A percentile compares a stretch with the other conserved stretches of the same genome.
Evolutionary conservation across 179 eudicot genomes (phyloP).

Genomic region (Gypsophila paniculata): DNA sequence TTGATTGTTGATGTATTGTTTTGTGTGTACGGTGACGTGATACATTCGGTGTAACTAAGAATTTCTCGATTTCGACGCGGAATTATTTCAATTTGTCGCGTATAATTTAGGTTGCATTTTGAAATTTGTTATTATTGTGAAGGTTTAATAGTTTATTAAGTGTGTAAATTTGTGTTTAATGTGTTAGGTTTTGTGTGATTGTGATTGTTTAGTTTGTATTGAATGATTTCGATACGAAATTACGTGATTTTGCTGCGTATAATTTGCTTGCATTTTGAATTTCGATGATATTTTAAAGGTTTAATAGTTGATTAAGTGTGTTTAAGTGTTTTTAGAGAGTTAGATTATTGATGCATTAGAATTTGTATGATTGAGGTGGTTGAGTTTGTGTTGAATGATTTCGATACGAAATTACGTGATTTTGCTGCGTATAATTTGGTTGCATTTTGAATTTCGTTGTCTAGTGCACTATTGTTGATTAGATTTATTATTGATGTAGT

Average conservation of each 20-base stretch:
- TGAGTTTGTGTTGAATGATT: background rate
- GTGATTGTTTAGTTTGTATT: background rate
- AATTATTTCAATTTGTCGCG: conserved; percentile 7
- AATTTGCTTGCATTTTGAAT: background rate
- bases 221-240: background rate
- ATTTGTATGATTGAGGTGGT: background rate
- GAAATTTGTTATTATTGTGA: too few species aligned
- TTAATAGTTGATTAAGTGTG: too few species aligned
- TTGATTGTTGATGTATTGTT: background rate
- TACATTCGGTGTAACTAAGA: too few species aligned
- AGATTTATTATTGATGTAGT: too few species aligned
- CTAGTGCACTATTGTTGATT: too few species aligned
- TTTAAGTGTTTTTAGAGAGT: background rate
- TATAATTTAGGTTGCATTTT: too few species aligned
- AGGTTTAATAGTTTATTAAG: too few species aligned
- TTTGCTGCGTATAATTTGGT: background rate
- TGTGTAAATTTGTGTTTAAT: too few species aligned
- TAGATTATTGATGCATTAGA: background rate
- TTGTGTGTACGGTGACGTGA: background rate
- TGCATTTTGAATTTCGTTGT: too few species aligned
- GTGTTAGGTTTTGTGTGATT: background rate
- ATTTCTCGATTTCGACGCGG: background rate
- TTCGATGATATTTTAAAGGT: too few species aligned
- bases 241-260: background rate
- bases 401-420: background rate